A percentile compares a stretch with the other conserved stretches of the same genome.
Evolutionary conservation across 2,329 filamentous ascomycete species (phyloP).

Genomic region (Venturia carpophila): DNA sequence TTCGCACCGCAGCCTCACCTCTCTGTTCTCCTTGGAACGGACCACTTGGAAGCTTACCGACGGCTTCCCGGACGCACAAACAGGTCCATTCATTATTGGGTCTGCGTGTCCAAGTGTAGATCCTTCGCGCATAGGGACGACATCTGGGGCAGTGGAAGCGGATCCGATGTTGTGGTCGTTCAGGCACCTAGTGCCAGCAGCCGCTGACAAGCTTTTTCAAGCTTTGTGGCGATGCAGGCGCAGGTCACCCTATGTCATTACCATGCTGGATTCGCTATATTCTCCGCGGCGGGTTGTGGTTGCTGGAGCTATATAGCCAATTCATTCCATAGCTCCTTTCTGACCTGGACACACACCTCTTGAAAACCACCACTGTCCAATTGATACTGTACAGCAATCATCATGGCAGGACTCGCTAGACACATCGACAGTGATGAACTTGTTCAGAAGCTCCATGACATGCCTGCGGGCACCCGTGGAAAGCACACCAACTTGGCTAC

Average conservation of each 20-base stretch:
- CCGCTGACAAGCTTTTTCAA: constrained; percentile 19
- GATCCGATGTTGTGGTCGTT: background rate
- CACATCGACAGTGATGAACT: constrained; percentile 44
- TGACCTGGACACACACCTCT: background rate
- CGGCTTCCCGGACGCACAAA: background rate
- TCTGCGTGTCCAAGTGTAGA: background rate
- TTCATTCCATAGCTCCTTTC: background rate
- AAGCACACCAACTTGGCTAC: constrained; percentile 18
- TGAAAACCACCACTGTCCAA: background rate
- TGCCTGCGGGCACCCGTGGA: constrained; percentile 35
- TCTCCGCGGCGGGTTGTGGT: background rate
- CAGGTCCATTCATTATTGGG: background rate
- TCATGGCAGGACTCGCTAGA: constrained; percentile 43
- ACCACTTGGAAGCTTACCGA: background rate
- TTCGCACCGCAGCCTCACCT: background rate
- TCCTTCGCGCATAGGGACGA: background rate
- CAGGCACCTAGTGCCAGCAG: background rate
- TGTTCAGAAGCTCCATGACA: constrained; percentile 44
- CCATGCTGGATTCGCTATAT: background rate
- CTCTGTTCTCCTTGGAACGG: background rate
- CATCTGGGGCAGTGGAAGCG: background rate
- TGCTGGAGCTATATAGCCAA: background rate
- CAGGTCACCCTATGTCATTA: constrained; percentile 7
- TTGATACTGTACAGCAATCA: constrained; percentile 16
- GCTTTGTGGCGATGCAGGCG: constrained; percentile 19